These are phyloP conservation scores for Areca catechu DNA, from an alignment of 176 grass and related monocot species.

Conservation along the genomic window DNA sequence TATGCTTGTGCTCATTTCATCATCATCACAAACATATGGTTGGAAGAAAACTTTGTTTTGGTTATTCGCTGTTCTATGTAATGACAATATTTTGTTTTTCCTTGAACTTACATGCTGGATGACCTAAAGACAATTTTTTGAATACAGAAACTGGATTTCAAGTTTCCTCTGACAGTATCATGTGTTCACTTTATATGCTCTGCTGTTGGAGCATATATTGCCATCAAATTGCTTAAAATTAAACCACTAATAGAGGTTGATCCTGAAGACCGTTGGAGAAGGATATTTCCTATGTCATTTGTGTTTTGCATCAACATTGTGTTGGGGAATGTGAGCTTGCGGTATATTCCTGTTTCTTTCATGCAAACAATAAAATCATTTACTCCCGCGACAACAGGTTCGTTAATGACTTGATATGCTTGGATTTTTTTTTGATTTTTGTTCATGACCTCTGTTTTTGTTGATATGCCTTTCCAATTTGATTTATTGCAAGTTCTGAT, in stretches of 20 bases:
- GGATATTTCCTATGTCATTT: conserved; percentile 98
- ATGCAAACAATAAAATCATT: conserved; percentile 99
- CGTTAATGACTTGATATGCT: neutral
- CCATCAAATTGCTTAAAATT: conserved; percentile 62
- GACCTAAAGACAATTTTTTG: neutral
- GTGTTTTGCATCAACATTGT: conserved; percentile 99
- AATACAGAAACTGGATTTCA: conserved; percentile 91
- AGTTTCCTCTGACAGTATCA: conserved; percentile 89
- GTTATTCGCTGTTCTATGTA: too few species aligned
- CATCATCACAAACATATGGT: too few species aligned
- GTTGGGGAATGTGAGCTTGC: conserved; percentile 90
- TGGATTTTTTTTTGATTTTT: neutral
- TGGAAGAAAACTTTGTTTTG: too few species aligned
- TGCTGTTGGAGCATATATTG: conserved; percentile 64
- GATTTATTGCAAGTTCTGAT: neutral
- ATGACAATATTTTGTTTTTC: too few species aligned
- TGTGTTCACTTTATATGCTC: conserved; percentile 98
- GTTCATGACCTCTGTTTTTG: neutral
- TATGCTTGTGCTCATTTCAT: too few species aligned
- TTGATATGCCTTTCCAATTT: neutral
- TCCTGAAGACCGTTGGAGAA: conserved; percentile 71
- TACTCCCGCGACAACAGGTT: conserved; percentile 97
- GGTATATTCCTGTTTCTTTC: conserved; percentile 96
- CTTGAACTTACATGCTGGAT: too few species aligned
- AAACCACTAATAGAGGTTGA: conserved; percentile 85